Conservation (phyloP, 768 basidiomycete genomes). For the Tubosaeta sp. region DNA sequence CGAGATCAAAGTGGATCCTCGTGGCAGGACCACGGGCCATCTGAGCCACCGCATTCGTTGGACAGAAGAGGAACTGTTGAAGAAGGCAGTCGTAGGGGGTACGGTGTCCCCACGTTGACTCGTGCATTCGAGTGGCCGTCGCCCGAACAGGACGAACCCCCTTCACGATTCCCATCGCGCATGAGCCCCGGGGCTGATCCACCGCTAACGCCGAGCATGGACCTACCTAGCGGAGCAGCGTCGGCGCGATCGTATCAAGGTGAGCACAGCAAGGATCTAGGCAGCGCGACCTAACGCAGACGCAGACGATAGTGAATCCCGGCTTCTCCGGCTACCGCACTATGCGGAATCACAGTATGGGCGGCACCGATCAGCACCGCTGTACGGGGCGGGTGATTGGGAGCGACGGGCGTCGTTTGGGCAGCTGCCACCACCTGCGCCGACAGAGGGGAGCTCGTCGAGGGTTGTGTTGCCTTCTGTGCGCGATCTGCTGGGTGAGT, state of each 20-base stretch:
- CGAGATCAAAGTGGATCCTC: conserved; percentile 44
- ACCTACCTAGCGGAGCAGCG: conserved; percentile 4
- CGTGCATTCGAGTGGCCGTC: conserved; percentile 25
- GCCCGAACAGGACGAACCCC: conserved; percentile 15
- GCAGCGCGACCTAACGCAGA: conserved; percentile 5
- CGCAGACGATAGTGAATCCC: conserved; percentile 17
- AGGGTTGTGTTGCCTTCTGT: conserved; percentile 29
- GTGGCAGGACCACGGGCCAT: conserved; percentile 15
- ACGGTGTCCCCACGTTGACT: conserved; percentile 17
- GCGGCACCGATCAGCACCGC: conserved; percentile 24
- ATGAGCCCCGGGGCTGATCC: conserved; percentile 7
- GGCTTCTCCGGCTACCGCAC: conserved; percentile 16
- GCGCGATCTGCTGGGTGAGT: conserved; percentile 20
- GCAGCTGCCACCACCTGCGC: conserved; percentile 5
- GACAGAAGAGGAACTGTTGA: conserved; percentile 18
- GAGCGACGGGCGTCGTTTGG: conserved; percentile 23
- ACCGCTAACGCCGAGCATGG: conserved; percentile 15
- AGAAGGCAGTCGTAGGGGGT: conserved; percentile 7
- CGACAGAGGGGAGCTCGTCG: conserved; percentile 16
- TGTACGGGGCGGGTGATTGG: conserved; percentile 24
- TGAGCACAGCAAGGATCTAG: conserved; percentile 8
- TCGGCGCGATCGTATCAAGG: conserved; percentile 15
- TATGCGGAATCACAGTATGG: conserved; percentile 18
- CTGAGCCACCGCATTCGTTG: conserved; percentile 4
- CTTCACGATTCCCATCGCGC: conserved; percentile 9